These are phyloP conservation scores for Gossypium herbaceum DNA, from an alignment of 345 rosid species.

Conservation along the genomic window DNA sequence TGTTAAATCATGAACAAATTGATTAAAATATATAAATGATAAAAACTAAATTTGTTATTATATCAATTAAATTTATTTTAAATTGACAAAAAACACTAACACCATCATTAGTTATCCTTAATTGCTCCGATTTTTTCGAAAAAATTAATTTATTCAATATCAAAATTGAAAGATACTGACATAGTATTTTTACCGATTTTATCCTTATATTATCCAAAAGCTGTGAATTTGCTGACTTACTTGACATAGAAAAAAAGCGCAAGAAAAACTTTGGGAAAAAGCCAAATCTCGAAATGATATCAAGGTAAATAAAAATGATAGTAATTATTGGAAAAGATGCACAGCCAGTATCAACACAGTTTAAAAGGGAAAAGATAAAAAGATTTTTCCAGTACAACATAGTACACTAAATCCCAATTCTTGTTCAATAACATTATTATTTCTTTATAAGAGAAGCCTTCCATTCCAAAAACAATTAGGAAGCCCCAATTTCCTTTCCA, in stretches of 20 bases:
- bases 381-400: background rate
- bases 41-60: no score
- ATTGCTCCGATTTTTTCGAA: no score
- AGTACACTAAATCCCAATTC: background rate
- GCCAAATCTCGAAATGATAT: background rate
- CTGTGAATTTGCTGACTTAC: background rate
- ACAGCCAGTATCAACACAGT: background rate
- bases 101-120: no score
- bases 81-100: no score
- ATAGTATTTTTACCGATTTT: no score
- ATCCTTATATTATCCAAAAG: background rate
- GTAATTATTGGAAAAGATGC: background rate
- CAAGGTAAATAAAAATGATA: background rate
- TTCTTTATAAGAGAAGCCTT: slow-evolving; percentile 19
- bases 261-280: background rate
- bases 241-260: background rate
- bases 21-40: no score
- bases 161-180: no score
- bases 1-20: no score
- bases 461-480: slow-evolving; percentile 35
- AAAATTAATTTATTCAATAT: no score
- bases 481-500: slow-evolving; percentile 21
- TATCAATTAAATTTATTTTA: no score
- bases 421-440: slow-evolving; percentile 12
- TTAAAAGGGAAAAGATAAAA: background rate